Percentiles rank a stretch among this genome's conserved stretches.
phyloP scores from a whole-genome alignment of 257 asterid genomes.

The Forsythia suspensa region DNA sequence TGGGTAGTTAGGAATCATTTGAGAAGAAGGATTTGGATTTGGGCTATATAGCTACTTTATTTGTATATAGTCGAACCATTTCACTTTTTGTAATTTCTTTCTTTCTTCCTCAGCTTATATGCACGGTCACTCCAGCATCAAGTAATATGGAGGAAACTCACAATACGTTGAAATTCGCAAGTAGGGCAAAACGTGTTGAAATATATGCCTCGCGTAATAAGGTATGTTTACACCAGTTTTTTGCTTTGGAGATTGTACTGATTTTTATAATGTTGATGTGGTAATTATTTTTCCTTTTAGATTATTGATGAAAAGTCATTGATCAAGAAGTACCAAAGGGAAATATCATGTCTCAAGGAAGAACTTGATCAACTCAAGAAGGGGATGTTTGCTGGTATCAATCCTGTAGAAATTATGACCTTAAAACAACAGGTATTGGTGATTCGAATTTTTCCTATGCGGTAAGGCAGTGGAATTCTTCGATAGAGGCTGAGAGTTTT shows the following conservation, averaged over 20 bases:
- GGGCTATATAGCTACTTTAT: no score
- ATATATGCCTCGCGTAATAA: conserved; percentile 89
- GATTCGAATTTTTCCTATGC: background rate
- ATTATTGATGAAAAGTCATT: conserved; percentile 96
- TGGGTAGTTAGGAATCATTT: no score
- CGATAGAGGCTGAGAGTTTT: background rate
- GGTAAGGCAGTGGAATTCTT: no score
- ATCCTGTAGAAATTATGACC: conserved; percentile 81
- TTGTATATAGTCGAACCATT: no score
- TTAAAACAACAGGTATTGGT: conserved; percentile 73
- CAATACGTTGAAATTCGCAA: conserved; percentile 95
- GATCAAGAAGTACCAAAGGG: conserved; percentile 97
- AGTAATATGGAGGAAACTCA: conserved; percentile 98
- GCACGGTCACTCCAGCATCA: conserved; percentile 98
- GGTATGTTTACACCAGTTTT: conserved; percentile 23
- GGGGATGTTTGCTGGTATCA: conserved; percentile 79
- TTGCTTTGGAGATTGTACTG: no score
- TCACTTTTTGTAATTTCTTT: conserved; percentile 18
- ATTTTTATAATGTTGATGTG: no score
- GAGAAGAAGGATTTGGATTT: no score
- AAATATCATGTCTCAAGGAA: conserved; percentile 80
- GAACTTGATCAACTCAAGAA: conserved; percentile 86
- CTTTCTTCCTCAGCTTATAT: conserved; percentile 67
- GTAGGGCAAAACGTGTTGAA: conserved; percentile 96
- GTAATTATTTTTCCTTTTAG: conserved; percentile 36